These are phyloP conservation scores for Aspergillus awamori DNA, from an alignment of 2,329 filamentous ascomycete genomes.

Conservation along the genomic window DNA sequence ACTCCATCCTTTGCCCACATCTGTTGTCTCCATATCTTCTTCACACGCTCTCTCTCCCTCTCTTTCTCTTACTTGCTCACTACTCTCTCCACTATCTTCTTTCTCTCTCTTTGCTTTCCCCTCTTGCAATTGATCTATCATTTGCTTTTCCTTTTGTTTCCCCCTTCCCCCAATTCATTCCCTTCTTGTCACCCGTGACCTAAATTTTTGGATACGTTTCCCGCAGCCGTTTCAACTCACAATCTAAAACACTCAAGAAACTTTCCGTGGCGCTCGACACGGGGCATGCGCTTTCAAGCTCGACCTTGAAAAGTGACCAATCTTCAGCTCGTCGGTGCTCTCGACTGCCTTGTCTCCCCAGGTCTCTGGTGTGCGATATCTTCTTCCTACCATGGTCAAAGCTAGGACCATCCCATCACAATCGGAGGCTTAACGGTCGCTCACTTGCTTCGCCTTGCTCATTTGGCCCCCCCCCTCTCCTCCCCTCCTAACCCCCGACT, in stretches of 20 bases:
- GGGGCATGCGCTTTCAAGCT: slow-evolving; percentile 7
- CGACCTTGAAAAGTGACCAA: not conserved
- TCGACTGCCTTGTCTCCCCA: not conserved
- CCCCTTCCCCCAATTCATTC: not conserved
- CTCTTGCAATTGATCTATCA: slow-evolving; percentile 6
- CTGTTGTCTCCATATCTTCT: slow-evolving; percentile 1
- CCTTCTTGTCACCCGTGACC: not conserved
- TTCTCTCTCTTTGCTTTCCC: slow-evolving; percentile 8
- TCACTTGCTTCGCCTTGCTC: slow-evolving; percentile 9
- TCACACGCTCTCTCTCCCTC: not conserved
- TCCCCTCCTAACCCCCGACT: not conserved
- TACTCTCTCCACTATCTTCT: slow-evolving; percentile 1
- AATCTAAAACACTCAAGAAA: slow-evolving; percentile 20
- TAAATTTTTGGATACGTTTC: slow-evolving; percentile 5
- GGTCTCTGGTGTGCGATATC: not conserved
- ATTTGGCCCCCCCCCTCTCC: not conserved
- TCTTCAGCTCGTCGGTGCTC: slow-evolving; percentile 6
- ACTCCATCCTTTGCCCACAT: slow-evolving; percentile 11
- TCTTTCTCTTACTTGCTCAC: slow-evolving; percentile 4
- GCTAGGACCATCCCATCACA: slow-evolving; percentile 13
- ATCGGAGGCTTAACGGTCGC: slow-evolving; percentile 21
- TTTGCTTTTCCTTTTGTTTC: slow-evolving; percentile 11
- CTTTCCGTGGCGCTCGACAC: slow-evolving; percentile 10
- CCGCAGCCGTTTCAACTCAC: slow-evolving; percentile 11
- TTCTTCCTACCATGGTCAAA: slow-evolving; percentile 21